Base-by-base conservation (phyloP, 1,139 yeast genomes). In the Scheffersomyces stambukii region DNA sequence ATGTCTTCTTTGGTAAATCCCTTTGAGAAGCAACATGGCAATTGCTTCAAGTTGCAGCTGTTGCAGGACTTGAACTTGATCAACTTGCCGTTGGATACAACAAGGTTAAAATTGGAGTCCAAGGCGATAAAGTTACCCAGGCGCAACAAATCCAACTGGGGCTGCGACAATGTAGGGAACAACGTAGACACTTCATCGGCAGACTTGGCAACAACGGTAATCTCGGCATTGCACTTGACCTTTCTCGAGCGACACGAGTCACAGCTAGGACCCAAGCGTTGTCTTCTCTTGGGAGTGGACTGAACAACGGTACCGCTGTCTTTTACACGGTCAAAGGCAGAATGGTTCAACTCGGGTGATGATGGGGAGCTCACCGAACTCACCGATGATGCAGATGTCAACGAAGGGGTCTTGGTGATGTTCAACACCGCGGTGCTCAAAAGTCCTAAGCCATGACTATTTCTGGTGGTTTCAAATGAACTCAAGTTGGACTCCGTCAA, bases 251-350 rank as follows among this genome's bases (percentile, higher is more conserved):
- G 63, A 50, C 91, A 81, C 24, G 73, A 60, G 50, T 81, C 89
- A 54, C 91, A 81, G 27, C 83, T 75, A 7, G 89, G 89, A 0
- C 91, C 89, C 13, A 75, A 62, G 37, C 91, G 59, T 52, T 81
- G 89, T 41, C 82, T 54, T 52, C 69, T 67, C 38, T 58, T 67
- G 15, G 13, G 22, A 28, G 17, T 20, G 19, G 24, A 14, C 12
- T 25, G 20, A 10, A 24, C n/a, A 26, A 25, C 3, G 23, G 30
- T 8, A n/a, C 19, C 19, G 8, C 22, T 15, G 8, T 28, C 8
- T 10, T 28, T 15, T 18, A 10, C 24, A 16, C 22, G 14, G 12
- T 7, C 19, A 13, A 28, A 10, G 9, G 27, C 10, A 8, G 29
- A 19, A 11, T 29, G 34, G 8, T 27, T 11, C 3, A 34, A 18